Base-by-base conservation (phyloP, 2,329 filamentous ascomycete genomes). In the Penicillium sp. region DNA sequence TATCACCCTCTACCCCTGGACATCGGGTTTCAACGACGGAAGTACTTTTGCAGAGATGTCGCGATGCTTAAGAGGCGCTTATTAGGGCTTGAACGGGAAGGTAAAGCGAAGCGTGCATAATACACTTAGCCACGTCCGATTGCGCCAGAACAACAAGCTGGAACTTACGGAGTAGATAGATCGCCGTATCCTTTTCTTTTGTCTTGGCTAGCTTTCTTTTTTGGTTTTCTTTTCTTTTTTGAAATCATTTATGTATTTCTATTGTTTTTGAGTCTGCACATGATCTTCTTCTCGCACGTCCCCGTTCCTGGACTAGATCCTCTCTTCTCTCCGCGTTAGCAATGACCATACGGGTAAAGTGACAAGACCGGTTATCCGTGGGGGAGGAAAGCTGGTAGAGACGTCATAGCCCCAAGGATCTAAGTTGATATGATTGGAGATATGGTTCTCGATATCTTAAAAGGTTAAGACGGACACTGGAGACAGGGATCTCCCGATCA, bases 251-350 rank as follows among this genome's bases (percentile, higher is more conserved):
- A n/a, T 43, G n/a, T 43, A 14, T 29, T 29, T 31, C 7, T 10
- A 44, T 48, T 24, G 31, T 42, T 52, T 32, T 10, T 11, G 21
- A 11, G 9, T 43, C 38, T 43, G 54, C 62, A 57, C 54, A 57
- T 60, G 56, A 63, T 64, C 53, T 61, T 29, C 47, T 49, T 29
- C 47, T 49, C 53, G 56, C 62, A 66, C 57, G 55, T 62, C 57
- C 56, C 44, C 36, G 62, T 64, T 47, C 60, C 62, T 64, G 57
- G 54, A 34, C 24, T 21, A 21, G 11, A 42, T 27, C 39, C 50
- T 38, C 47, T 56, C 38, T 47, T 49, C 49, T 43, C 49, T 42
- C 40, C 43, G 45, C 42, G 46, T 13, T 16, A 34, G 21, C 13
- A 10, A 21, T 11, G 31, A 27, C 24, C 24, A 27, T 27, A 27